Base-by-base conservation (phyloP, 768 basidiomycete genomes). In the Suillus occidentalis region DNA sequence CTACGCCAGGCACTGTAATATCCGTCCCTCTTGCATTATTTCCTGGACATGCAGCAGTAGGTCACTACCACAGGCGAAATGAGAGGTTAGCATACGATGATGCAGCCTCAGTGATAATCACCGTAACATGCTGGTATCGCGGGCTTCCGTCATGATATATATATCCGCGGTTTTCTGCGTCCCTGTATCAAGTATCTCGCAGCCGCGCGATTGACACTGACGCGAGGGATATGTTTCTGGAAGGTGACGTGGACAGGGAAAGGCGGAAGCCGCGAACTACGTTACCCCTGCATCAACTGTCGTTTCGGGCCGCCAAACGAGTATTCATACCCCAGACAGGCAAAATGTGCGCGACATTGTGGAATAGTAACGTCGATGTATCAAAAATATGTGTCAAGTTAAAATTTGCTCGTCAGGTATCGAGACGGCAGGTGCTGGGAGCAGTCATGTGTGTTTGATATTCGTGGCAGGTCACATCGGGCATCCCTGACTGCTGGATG, bases 311-410 rank as follows among this genome's bases (percentile, higher is more conserved):
- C n/a, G 47, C 39, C 55, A 60, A 40, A 55, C 57, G 20, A 20
- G 70, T 63, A 67, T 45, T 68, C 67, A 70, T 65, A 71, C 67
- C 67, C 72, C 61, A 55, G 73, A 73, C 47, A 66, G 68, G 68
- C 25, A 70, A 60, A 59, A 56, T 39, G 1, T 40, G 31, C 36
- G 67, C 63, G 45, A 9, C 1, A 18, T 10, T 18, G 9, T 6
- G 16, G 58, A 28, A 28, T 9, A 14, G 12, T 13, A 4, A 42
- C 2, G 58, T 42, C 58, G 40, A 10, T 42, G 28, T 31, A 20
- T 20, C 9, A 31, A 10, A 18, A 53, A 28, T 8, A 58, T 42
- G 6, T 20, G 16, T 42, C 58, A 59, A 12, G 40, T 25, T 31
- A 59, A 42, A 4, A 42, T 59, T 59, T 31, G 22, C 28, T 59